phyloP scores from a whole-genome alignment of 352 stramenopile genomes.

The Phytopythium kandeliae region DNA sequence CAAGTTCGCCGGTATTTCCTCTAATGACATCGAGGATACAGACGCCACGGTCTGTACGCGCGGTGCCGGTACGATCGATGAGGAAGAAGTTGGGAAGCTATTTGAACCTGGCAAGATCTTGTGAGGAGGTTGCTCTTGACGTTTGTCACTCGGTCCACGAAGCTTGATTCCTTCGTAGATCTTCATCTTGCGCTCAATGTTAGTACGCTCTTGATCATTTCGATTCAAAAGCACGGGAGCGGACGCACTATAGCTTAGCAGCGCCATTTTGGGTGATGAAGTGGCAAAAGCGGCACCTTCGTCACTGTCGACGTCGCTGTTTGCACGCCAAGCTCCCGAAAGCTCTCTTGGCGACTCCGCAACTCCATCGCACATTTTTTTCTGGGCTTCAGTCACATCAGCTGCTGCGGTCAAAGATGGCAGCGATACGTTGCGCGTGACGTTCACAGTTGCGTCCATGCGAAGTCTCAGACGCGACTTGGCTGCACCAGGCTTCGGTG shows the following conservation, averaged over 20 bases:
- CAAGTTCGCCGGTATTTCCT: slow-evolving; percentile 17
- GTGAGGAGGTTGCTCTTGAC: slow-evolving; percentile 1
- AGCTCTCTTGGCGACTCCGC: too few species aligned
- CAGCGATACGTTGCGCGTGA: slow-evolving; percentile 33
- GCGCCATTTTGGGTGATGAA: slow-evolving; percentile 4
- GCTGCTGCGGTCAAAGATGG: slow-evolving; percentile 5
- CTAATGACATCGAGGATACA: slow-evolving; percentile 1
- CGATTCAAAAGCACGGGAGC: slow-evolving; percentile 12
- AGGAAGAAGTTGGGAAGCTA: too few species aligned
- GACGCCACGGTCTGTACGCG: not conserved
- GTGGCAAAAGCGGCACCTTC: not conserved
- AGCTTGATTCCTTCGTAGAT: slow-evolving; percentile 38
- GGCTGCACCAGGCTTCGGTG: slow-evolving; percentile 16
- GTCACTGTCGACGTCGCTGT: not conserved
- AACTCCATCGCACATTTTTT: too few species aligned
- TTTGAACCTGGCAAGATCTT: too few species aligned
- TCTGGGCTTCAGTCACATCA: not conserved
- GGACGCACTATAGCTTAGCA: slow-evolving; percentile 19
- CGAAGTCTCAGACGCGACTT: slow-evolving; percentile 13
- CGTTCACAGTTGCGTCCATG: slow-evolving; percentile 30
- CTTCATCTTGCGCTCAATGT: slow-evolving; percentile 57
- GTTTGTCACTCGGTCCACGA: not conserved
- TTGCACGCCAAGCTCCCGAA: not conserved
- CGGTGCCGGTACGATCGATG: not conserved
- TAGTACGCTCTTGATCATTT: slow-evolving; percentile 18